Percentiles rank a stretch among this genome's conserved stretches.
Conservation (phyloP, 257 asterid species). For the Solanum pinnatisectum region DNA sequence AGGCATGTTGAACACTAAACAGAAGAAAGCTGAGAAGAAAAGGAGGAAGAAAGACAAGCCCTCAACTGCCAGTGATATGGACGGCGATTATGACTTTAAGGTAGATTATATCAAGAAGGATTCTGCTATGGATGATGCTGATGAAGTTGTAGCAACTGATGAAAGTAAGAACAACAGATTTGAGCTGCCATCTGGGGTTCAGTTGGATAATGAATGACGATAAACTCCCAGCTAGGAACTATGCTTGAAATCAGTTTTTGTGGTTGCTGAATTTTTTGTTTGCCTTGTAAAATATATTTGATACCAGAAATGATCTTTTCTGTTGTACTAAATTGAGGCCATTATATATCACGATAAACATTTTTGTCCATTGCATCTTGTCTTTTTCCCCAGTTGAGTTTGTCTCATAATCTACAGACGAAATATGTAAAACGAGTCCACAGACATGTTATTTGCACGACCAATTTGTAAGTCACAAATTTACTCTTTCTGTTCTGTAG, state of each 20-base stretch:
- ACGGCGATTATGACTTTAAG: slow-evolving; percentile 68
- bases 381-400: not conserved
- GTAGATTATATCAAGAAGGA: slow-evolving; percentile 45
- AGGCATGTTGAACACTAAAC: slow-evolving; percentile 71
- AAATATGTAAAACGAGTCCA: not conserved
- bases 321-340: not conserved
- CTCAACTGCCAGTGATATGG: slow-evolving; percentile 21
- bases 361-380: not conserved
- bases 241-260: not conserved
- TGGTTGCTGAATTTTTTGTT: not conserved
- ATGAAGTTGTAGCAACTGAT: slow-evolving; percentile 13
- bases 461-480: not conserved
- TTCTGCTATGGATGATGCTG: slow-evolving; percentile 39
- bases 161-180: slow-evolving; percentile 21
- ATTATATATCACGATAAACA: not conserved
- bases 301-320: not conserved
- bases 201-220: slow-evolving; percentile 33
- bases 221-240: not conserved
- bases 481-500: not conserved
- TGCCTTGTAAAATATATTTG: not conserved
- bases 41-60: slow-evolving; percentile 44
- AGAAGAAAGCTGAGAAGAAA: slow-evolving; percentile 63
- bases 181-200: slow-evolving; percentile 64
- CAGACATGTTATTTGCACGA: not conserved
- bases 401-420: not conserved